These are phyloP conservation scores for Diplosphaera chodatii DNA, from an alignment of 139 green algal genomes.

Conservation along the genomic window DNA sequence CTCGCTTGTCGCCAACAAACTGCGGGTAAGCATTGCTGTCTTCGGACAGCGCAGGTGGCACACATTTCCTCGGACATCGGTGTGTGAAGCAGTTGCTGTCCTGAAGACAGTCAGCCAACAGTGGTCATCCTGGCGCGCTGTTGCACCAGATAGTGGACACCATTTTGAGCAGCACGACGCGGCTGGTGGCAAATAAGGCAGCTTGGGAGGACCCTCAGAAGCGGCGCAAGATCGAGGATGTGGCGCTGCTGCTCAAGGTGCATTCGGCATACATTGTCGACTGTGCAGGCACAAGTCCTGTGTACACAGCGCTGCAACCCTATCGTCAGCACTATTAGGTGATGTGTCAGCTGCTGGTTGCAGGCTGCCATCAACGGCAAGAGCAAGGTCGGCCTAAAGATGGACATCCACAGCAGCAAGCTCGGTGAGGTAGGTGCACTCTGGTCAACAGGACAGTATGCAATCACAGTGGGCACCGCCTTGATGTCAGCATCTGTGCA, in stretches of 20 bases:
- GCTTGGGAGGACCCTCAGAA: conserved; percentile 27
- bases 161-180: conserved; percentile 25
- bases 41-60: background rate
- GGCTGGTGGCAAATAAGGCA: conserved; percentile 27
- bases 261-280: background rate
- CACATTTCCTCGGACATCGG: background rate
- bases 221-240: conserved; percentile 36
- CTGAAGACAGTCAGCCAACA: background rate
- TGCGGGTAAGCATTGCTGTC: conserved; percentile 3
- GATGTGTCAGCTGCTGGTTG: background rate
- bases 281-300: background rate
- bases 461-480: background rate
- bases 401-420: conserved; percentile 19
- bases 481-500: background rate
- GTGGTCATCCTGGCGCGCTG: background rate
- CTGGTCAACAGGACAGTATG: background rate
- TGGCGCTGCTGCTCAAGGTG: conserved; percentile 24
- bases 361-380: conserved; percentile 19
- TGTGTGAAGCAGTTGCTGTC: background rate
- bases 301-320: background rate
- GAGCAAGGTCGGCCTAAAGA: conserved; percentile 31
- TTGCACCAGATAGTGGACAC: conserved; percentile 21
- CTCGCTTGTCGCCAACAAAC: conserved; percentile 30
- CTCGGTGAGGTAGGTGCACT: conserved; percentile 10
- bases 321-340: too few species aligned